A percentile compares a stretch with the other conserved stretches of the same genome.
phyloP scores from a whole-genome alignment of 768 basidiomycete genomes.

The Cystofilobasidium capitatum region DNA sequence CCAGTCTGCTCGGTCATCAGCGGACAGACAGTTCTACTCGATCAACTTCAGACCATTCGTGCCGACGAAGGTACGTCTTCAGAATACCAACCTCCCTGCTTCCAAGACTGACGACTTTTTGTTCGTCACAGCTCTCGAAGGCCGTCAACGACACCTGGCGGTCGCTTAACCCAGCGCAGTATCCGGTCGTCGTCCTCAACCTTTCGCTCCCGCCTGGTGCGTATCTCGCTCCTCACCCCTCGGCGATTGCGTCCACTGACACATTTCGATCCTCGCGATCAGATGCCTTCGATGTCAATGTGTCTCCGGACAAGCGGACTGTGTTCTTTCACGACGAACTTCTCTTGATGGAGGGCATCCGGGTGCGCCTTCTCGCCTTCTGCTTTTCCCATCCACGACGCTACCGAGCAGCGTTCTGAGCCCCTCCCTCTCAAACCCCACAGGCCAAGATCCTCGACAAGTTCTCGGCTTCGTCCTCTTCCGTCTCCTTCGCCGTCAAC shows the following conservation, averaged over 20 bases:
- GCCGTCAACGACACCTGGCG: constrained; percentile 88
- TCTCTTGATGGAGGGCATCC: constrained; percentile 65
- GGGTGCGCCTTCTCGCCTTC: constrained; percentile 45
- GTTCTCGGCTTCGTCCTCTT: neutral
- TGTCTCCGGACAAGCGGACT: constrained; percentile 93
- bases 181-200: constrained; percentile 74
- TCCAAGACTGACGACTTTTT: neutral
- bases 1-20: constrained; percentile 54
- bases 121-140: constrained; percentile 59
- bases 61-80: constrained; percentile 60
- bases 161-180: constrained; percentile 63
- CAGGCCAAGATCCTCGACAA: neutral
- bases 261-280: neutral
- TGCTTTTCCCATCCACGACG: neutral
- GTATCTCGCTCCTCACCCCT: constrained; percentile 30
- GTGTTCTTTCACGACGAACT: constrained; percentile 81
- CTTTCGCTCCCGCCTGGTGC: constrained; percentile 69
- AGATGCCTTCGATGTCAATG: constrained; percentile 85
- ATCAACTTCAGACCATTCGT: constrained; percentile 85
- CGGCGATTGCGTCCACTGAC: neutral
- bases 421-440: neutral
- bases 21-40: constrained; percentile 85
- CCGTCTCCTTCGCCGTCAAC: neutral
- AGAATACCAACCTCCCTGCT: no score
- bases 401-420: no score